These are phyloP conservation scores for Carnegiea gigantea DNA, from an alignment of 179 eudicot species.

Conservation along the genomic window DNA sequence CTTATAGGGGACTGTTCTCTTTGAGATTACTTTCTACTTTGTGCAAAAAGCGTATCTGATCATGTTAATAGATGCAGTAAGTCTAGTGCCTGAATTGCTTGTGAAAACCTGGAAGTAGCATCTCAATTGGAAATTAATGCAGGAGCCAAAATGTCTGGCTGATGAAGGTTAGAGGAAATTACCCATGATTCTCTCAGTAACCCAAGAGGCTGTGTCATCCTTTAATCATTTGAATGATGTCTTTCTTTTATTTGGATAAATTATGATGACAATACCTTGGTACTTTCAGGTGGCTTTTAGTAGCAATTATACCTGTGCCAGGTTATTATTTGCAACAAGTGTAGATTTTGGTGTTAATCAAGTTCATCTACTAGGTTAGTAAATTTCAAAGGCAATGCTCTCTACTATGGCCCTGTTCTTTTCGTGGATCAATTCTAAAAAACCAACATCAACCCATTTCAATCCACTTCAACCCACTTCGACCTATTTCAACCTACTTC, in stretches of 20 bases:
- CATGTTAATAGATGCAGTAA: background rate
- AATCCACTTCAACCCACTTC: too few relatives aligned
- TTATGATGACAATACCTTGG: too few relatives aligned
- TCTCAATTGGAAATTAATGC: background rate
- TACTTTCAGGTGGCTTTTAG: background rate
- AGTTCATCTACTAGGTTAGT: background rate
- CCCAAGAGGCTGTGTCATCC: background rate
- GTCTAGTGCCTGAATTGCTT: background rate
- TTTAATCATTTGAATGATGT: background rate
- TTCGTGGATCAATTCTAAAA: too few relatives aligned
- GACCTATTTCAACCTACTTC: too few relatives aligned
- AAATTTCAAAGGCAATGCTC: background rate
- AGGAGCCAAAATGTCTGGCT: background rate
- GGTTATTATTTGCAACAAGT: background rate
- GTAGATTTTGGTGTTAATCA: background rate
- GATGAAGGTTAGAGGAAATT: background rate
- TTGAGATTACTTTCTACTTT: background rate
- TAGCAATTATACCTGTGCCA: background rate
- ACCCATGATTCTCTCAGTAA: background rate
- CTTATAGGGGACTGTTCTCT: background rate
- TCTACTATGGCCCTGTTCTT: too few relatives aligned
- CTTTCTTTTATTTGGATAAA: background rate
- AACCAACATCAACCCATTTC: too few relatives aligned
- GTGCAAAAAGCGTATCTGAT: background rate
- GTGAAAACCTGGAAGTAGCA: background rate